Evolutionary conservation across 805 yeast genomes (phyloP), one percentile per base, ranked within the genome.

Genomic region (Lipomyces yamanashiensis): DNA sequence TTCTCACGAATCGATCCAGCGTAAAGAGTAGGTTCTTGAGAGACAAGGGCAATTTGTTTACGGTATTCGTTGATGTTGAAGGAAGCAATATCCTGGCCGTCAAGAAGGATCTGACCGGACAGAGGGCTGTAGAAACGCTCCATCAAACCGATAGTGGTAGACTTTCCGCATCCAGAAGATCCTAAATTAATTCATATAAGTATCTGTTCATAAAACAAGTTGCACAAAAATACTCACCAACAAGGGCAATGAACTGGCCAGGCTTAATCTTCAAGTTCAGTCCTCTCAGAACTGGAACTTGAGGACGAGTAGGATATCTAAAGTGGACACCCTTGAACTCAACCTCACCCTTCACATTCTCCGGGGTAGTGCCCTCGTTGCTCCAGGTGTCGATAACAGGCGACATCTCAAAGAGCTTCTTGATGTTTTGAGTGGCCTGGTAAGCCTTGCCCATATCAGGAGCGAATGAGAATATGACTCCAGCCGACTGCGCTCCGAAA

Each of bases 181-280:
- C 59, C 62, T 58, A 34, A 40, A 40, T 5, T 48, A 12, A n/a
- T 2, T 8, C 2, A 41, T 52, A 33, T 12, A 8, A 33, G 23
- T 28, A 15, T 10, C 7, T 13, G 17, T 17, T n/a, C 19, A 41
- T 8, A 8, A 6, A 43, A n/a, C n/a, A 7, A 36, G 7, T 4
- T 3, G 15, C 13, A 15, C 17, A 7, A n/a, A 41, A 51, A 51
- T 15, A 58, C 61, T 7, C 87, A 2, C 97, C 97, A 17, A 91
- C 97, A 70, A 91, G 84, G 12, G 97, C 97, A 39, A 90, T 93
- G 71, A 88, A 90, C 70, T 86, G 77, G 9, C 97, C 97, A 1
- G 92, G 88, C 13, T 92, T 91, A 84, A 74, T 59, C 17, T 49
- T 60, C 51, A 74, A 59, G 51, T 67, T 64, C 37, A 74, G 62